Evolutionary conservation across 2,329 filamentous ascomycete species (phyloP), one percentile per base, ranked within the genome.

Genomic region (Aspergillus sp.): DNA sequence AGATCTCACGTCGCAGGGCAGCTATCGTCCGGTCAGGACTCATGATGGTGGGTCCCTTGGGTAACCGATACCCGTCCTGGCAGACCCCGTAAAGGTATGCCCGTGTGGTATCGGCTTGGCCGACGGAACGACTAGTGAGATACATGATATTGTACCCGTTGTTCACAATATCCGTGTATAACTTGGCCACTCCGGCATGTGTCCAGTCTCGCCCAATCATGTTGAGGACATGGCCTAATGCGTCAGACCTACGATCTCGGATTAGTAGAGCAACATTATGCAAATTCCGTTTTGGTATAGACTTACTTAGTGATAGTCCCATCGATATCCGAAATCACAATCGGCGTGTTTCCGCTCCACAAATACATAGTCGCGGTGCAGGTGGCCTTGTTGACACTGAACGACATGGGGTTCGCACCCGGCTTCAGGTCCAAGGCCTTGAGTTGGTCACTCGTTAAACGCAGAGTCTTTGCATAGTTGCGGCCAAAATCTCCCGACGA

Each of bases 91-190:
- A 85, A 3, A 98, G 76, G 64, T 98, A 98, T 0, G 88, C 80
- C 48, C 93, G 77, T 1, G 93, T 98, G 0, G 76, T 89, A 67
- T 98, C 93, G 10, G 93, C 87, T 67, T 94, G 90, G 0, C 93
- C 94, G 41, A 97, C 90, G 9, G 88, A 93, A 44, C 93, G 83
- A 64, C 87, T 94, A 0, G 93, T 98, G 41, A 98, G 78, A 64
- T 98, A 98, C 79, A 98, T 89, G 62, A 98, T 94, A 66, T 98
- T 97, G 75, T 97, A 98, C 5, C 93, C 93, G 60, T 98, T 98
- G 58, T 85, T 83, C 1, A 83, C 82, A 56, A 98, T 98, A 57
- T 98, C 94, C 42, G 86, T 93, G 69, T 97, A 98, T 6, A 98
- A 77, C 71, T 98, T 98, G 26, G 93, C 94, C 27, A 98, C 91